Evolutionary conservation across 768 basidiomycete species (phyloP), one percentile per base, ranked within the genome.

Genomic region (Phanerodontia chrysosporium): DNA sequence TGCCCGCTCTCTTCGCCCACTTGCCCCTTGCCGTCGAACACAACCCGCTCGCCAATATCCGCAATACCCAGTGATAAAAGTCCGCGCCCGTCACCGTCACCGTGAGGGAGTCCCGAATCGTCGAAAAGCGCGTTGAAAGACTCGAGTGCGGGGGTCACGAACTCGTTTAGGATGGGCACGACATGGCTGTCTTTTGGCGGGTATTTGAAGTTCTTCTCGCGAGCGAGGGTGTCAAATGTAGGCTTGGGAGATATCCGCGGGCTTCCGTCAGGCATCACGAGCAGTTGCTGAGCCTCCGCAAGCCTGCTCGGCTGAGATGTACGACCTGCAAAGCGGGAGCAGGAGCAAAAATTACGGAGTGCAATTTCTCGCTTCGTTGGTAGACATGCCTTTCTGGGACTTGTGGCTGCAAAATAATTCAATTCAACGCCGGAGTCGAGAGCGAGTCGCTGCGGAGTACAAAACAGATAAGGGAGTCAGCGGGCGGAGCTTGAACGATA

Each of bases 71-170:
- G 74, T 51, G 83, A 84, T 8, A 99, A 70, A 10, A 98, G 72
- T 0, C 97, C 97, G 32, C 80, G 80, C 1, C 90, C 91, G 57
- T 92, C 84, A 14, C 86, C 86, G 65, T 87, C 86, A 10, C 88
- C 87, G 46, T 79, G 69, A 58, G 87, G 84, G 56, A 90, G 71
- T n/a, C 89, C 89, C 55, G 89, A 87, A 71, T 96, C 94, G 67
- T 98, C 95, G 71, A 98, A 95, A 27, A 99, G 81, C 16, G 93
- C 87, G 73, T 98, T 96, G 80, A 99, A 98, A 39, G 92, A 94
- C 72, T 98, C 90, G 62, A 98, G 84, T 70, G 98, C 95, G 6
- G 97, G 96, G 24, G 84, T 77, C 55, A 98, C 93, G 66, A 98
- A 92, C 73, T 96, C 92, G 65, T 97, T 92, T 60, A 98, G 79